Conservation (phyloP, 2,329 filamentous ascomycete species). For the Cryoendolithus antarcticus region DNA sequence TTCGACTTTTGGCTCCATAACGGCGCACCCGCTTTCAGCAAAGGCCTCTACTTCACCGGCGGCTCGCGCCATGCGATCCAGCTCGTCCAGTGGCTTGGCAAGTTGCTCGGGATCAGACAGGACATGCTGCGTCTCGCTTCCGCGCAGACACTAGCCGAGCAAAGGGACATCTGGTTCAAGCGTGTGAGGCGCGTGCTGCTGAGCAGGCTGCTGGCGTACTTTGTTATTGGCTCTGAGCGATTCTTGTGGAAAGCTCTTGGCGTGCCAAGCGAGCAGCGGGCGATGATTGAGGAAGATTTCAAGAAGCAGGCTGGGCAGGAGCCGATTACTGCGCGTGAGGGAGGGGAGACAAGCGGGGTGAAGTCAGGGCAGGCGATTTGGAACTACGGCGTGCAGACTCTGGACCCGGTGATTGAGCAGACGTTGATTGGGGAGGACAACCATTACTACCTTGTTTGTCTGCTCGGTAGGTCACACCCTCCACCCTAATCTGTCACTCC, state of each 20-base stretch:
- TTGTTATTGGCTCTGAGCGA: slow-evolving; percentile 76
- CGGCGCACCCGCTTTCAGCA: slow-evolving; percentile 56
- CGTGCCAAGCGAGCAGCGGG: slow-evolving; percentile 79
- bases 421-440: slow-evolving; percentile 78
- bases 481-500: slow-evolving; percentile 48
- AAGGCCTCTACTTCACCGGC: slow-evolving; percentile 76
- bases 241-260: slow-evolving; percentile 92
- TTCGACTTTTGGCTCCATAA: slow-evolving; percentile 94
- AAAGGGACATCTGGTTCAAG: slow-evolving; percentile 74
- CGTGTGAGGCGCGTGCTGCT: slow-evolving; percentile 68
- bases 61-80: slow-evolving; percentile 81
- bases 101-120: slow-evolving; percentile 56
- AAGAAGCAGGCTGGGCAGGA: slow-evolving; percentile 16
- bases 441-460: slow-evolving; percentile 83
- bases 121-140: slow-evolving; percentile 60
- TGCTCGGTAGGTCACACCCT: slow-evolving; percentile 55
- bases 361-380: slow-evolving; percentile 63
- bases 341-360: slow-evolving; percentile 31
- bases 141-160: slow-evolving; percentile 72
- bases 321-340: slow-evolving; percentile 14
- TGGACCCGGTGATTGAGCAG: slow-evolving; percentile 76
- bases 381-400: slow-evolving; percentile 88
- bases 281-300: slow-evolving; percentile 81
- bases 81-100: slow-evolving; percentile 67
- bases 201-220: slow-evolving; percentile 65